Conservation (phyloP, 148 eudicot genomes). For the Camellia lanceoleosa region DNA sequence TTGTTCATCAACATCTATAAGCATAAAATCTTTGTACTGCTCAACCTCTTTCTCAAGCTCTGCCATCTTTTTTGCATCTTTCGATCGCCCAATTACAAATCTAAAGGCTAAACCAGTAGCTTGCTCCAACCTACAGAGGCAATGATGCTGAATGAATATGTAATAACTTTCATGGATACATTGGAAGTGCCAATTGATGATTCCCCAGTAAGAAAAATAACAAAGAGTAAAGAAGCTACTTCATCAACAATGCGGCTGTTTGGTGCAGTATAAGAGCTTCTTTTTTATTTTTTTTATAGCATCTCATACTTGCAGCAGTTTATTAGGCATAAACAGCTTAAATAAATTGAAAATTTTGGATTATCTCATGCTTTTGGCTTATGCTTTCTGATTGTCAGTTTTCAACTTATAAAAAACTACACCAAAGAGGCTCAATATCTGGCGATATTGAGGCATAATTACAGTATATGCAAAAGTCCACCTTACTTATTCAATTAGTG, state of each 20-base stretch:
- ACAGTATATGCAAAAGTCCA: no score
- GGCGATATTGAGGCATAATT: no score
- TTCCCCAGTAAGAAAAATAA: not conserved
- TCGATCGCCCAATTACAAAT: conserved; percentile 66
- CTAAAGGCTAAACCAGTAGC: conserved; percentile 70
- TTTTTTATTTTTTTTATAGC: no score
- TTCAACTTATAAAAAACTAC: no score
- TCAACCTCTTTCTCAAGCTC: conserved; percentile 48
- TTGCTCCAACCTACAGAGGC: conserved; percentile 51
- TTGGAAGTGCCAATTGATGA: not conserved
- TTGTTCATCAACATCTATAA: conserved; percentile 57
- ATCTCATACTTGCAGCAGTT: no score
- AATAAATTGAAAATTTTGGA: no score
- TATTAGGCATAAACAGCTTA: no score
- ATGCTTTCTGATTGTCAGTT: no score
- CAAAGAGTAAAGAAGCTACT: not conserved
- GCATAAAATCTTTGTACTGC: conserved; percentile 59
- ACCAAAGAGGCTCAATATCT: no score
- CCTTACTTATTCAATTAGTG: not conserved
- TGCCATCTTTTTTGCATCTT: conserved; percentile 52
- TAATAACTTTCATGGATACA: not conserved
- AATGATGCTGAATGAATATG: not conserved
- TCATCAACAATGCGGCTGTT: not conserved
- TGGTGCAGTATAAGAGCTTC: no score
- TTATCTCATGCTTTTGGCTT: no score